A percentile compares a stretch with the other conserved stretches of the same genome.
Evolutionary conservation across 1,139 yeast species (phyloP).

Genomic region (Hyphopichia pseudoburtonii): DNA sequence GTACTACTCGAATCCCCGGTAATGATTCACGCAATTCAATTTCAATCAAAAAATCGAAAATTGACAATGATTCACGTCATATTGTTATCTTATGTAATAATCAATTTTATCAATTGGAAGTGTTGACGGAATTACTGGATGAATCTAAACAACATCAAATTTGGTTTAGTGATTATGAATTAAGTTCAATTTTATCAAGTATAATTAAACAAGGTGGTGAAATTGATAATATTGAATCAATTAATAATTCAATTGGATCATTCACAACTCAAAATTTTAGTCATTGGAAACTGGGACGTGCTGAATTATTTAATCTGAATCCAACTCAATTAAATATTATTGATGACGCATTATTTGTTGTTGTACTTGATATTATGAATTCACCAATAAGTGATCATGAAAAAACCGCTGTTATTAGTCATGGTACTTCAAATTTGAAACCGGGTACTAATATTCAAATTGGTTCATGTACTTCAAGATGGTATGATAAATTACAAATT

Average conservation of each 20-base stretch:
- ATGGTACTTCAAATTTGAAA: constrained; percentile 62
- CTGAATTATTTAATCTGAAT: constrained; percentile 48
- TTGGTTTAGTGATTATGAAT: constrained; percentile 56
- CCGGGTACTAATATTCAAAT: constrained; percentile 57
- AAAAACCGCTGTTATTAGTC: constrained; percentile 49
- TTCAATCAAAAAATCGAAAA: constrained; percentile 26
- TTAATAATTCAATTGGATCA: constrained; percentile 63
- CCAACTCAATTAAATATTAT: constrained; percentile 44
- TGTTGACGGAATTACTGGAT: constrained; percentile 40
- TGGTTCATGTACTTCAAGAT: constrained; percentile 75
- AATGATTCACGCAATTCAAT: constrained; percentile 27
- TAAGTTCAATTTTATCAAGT: constrained; percentile 48
- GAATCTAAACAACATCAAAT: constrained; percentile 20
- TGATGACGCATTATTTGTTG: constrained; percentile 65
- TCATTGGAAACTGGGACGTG: constrained; percentile 61
- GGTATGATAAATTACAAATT: constrained; percentile 76
- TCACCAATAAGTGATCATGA: constrained; percentile 53
- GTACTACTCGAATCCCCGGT: constrained; percentile 63
- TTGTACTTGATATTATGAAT: constrained; percentile 58
- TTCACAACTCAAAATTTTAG: constrained; percentile 67
- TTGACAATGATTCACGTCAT: constrained; percentile 41
- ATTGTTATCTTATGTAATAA: constrained; percentile 59
- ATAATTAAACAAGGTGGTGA: constrained; percentile 47
- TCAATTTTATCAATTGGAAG: constrained; percentile 63
- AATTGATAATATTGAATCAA: constrained; percentile 39